Evolutionary conservation across 1,139 yeast species (phyloP).

Genomic region (Pichia sp.): DNA sequence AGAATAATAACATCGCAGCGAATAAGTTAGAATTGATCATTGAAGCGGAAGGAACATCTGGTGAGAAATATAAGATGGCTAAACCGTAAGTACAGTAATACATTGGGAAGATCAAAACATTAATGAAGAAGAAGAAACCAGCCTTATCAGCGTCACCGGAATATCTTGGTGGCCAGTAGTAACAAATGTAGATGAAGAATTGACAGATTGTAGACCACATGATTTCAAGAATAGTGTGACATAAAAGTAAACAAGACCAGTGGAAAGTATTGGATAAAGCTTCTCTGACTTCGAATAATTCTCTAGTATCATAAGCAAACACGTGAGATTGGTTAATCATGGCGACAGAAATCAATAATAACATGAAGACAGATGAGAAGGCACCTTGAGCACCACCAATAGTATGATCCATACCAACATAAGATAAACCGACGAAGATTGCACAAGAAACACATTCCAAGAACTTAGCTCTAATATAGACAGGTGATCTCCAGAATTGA

Average conservation of each 20-base stretch:
- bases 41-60: conserved; percentile 60
- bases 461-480: conserved; percentile 46
- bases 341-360: conserved; percentile 49
- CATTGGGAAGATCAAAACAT: conserved; percentile 50
- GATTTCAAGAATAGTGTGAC: conserved; percentile 50
- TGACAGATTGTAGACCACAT: conserved; percentile 54
- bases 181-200: conserved; percentile 50
- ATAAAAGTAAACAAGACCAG: conserved; percentile 53
- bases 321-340: conserved; percentile 56
- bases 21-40: conserved; percentile 51
- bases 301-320: conserved; percentile 51
- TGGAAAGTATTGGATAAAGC: conserved; percentile 63
- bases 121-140: conserved; percentile 51
- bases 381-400: conserved; percentile 50
- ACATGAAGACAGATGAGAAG: conserved; percentile 48
- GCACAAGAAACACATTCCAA: conserved; percentile 37
- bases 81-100: conserved; percentile 53
- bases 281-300: conserved; percentile 60
- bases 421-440: conserved; percentile 52
- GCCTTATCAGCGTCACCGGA: conserved; percentile 43
- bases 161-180: conserved; percentile 57
- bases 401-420: conserved; percentile 47
- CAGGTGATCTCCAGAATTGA: conserved; percentile 50
- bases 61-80: conserved; percentile 51
- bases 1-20: conserved; percentile 52